These are phyloP conservation scores for Oryza coarctata DNA, from an alignment of 176 grass and related monocot species.

Conservation along the genomic window DNA sequence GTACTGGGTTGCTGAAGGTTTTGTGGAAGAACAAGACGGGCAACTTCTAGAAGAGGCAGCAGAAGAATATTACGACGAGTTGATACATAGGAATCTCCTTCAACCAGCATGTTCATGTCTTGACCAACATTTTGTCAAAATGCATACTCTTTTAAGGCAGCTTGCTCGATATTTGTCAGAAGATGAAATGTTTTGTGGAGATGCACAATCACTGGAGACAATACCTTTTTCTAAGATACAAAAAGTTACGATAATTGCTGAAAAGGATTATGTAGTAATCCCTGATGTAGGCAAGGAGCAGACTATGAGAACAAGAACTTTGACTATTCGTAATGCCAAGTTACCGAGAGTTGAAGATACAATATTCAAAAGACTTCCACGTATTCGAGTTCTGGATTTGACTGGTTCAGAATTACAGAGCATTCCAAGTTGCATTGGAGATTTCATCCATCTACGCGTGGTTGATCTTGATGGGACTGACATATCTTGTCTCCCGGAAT, in stretches of 20 bases:
- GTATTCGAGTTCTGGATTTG: too few relatives aligned
- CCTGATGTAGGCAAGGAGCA: background rate
- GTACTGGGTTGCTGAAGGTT: constrained; percentile 45
- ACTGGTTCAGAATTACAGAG: too few relatives aligned
- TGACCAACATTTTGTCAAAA: too few relatives aligned
- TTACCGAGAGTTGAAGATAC: too few relatives aligned
- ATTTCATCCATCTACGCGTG: background rate
- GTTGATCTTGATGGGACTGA: background rate
- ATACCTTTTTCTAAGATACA: too few relatives aligned
- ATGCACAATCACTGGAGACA: background rate
- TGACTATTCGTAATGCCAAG: too few relatives aligned
- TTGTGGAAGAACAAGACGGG: background rate
- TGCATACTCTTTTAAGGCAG: constrained; percentile 43
- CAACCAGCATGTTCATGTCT: too few relatives aligned
- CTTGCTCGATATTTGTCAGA: constrained; percentile 29
- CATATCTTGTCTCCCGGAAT: background rate
- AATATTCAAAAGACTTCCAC: background rate
- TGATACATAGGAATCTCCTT: constrained; percentile 41
- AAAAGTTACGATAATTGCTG: too few relatives aligned
- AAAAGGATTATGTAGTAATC: too few relatives aligned
- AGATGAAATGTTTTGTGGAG: constrained; percentile 30
- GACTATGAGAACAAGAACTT: background rate
- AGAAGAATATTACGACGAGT: constrained; percentile 40
- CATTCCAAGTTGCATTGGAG: background rate
- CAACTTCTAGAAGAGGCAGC: constrained; percentile 42